A percentile compares a stretch with the other conserved stretches of the same genome.
phyloP scores from a whole-genome alignment of 805 yeast genomes.

The Candida ficus region DNA sequence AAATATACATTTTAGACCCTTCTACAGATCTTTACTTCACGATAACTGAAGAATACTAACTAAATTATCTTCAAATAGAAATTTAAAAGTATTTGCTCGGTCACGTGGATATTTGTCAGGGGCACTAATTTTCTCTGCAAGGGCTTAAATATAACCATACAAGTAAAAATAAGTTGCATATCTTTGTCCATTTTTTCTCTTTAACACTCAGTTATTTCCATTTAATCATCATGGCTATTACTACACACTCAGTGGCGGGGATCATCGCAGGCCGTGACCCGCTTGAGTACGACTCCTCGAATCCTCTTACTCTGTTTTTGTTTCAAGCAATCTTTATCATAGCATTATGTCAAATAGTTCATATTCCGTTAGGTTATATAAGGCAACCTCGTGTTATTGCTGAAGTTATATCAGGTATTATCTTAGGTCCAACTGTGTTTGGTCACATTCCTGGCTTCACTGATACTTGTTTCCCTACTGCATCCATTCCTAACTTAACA shows the following conservation, averaged over 20 bases:
- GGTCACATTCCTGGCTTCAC: conserved; percentile 71
- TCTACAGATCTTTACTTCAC: too few species aligned
- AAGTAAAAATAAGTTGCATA: too few species aligned
- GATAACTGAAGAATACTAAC: too few species aligned
- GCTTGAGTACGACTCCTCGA: conserved; percentile 46
- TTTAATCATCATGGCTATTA: conserved; percentile 11
- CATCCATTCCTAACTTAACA: conserved; percentile 57
- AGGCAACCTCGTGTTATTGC: conserved; percentile 80
- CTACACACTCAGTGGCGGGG: conserved; percentile 49
- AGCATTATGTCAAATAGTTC: conserved; percentile 51
- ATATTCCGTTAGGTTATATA: conserved; percentile 53
- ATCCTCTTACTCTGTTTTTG: conserved; percentile 65
- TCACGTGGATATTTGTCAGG: too few species aligned
- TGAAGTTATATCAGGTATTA: conserved; percentile 72
- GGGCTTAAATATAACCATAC: too few species aligned
- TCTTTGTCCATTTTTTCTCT: too few species aligned
- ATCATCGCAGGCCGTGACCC: conserved; percentile 72
- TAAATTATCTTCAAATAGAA: too few species aligned
- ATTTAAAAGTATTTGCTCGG: too few species aligned
- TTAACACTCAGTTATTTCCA: neutral
- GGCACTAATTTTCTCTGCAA: too few species aligned
- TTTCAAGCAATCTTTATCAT: conserved; percentile 66
- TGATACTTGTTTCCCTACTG: conserved; percentile 55
- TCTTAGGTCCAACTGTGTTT: conserved; percentile 70
- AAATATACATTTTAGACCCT: too few species aligned